phyloP scores from a whole-genome alignment of 371 early-diverging fungal genomes.

The Lichtheimia ornata region DNA sequence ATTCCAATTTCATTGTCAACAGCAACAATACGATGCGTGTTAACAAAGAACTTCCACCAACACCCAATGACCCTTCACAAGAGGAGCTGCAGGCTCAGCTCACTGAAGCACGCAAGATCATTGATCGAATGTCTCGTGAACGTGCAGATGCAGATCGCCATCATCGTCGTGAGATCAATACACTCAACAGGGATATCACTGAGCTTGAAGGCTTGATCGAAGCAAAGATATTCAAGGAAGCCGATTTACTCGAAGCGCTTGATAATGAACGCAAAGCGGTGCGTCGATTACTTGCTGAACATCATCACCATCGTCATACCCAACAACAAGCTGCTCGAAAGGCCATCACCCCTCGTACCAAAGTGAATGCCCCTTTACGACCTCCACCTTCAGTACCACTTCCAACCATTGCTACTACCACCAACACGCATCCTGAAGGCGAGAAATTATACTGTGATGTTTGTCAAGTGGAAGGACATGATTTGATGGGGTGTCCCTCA shows the following conservation, averaged over 20 bases:
- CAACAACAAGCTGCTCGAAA: neutral
- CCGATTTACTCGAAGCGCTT: conserved; percentile 59
- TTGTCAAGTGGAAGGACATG: conserved; percentile 62
- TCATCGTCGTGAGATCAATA: conserved; percentile 52
- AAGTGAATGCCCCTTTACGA: too few species aligned
- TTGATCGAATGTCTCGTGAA: conserved; percentile 4
- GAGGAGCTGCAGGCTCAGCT: conserved; percentile 14
- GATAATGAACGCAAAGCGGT: conserved; percentile 41
- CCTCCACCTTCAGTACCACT: too few species aligned
- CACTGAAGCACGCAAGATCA: neutral
- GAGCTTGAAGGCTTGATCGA: conserved; percentile 65
- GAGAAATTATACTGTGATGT: conserved; percentile 53
- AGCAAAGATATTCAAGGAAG: conserved; percentile 66
- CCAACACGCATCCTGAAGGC: conserved; percentile 2
- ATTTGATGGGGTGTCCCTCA: conserved; percentile 51
- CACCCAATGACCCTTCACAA: conserved; percentile 2
- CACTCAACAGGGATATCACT: conserved; percentile 59
- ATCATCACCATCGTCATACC: conserved; percentile 17
- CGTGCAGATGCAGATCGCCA: conserved; percentile 36
- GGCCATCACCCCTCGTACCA: too few species aligned
- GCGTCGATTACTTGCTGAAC: conserved; percentile 42
- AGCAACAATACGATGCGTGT: conserved; percentile 21
- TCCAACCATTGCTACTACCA: neutral
- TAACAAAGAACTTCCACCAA: neutral
- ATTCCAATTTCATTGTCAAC: conserved; percentile 33